These are phyloP conservation scores for Scutellaria baicalensis DNA, from an alignment of 257 asterid genomes.

Conservation along the genomic window DNA sequence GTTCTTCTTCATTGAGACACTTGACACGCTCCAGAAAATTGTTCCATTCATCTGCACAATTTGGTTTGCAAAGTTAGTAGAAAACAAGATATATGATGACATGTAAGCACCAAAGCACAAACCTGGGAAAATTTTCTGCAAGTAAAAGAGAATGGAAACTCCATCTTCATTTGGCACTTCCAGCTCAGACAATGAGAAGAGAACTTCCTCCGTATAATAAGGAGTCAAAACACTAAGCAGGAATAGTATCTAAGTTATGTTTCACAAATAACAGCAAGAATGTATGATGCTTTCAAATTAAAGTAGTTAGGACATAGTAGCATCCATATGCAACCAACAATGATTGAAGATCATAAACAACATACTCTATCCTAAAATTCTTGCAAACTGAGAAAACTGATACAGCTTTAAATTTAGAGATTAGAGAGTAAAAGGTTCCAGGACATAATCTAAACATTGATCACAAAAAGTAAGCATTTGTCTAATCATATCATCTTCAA, in stretches of 20 bases:
- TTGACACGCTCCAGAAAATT: conserved; percentile 79
- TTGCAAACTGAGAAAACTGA: not conserved
- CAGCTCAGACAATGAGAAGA: conserved; percentile 74
- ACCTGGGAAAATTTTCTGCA: conserved; percentile 96
- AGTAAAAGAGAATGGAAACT: conserved; percentile 78
- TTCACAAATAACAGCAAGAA: not conserved
- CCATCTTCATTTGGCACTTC: conserved; percentile 93
- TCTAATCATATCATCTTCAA: not conserved
- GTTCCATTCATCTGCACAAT: conserved; percentile 76
- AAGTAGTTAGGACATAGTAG: not conserved
- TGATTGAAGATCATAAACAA: not conserved
- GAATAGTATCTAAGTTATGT: not conserved
- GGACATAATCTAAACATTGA: not conserved
- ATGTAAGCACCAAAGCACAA: conserved; percentile 21
- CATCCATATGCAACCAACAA: not conserved
- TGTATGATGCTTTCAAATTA: not conserved
- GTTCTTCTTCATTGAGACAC: conserved; percentile 56
- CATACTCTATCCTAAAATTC: not conserved
- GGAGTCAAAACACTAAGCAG: conserved; percentile 77
- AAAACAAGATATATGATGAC: conserved; percentile 27
- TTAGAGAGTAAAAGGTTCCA: not conserved
- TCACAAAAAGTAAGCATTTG: not conserved
- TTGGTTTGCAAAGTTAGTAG: conserved; percentile 6
- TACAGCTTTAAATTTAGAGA: not conserved
- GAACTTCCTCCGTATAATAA: conserved; percentile 85